Evolutionary conservation across 176 grass and related monocot genomes (phyloP), one percentile per base, ranked within the genome.

Genomic region (Saccharum spontaneum): DNA sequence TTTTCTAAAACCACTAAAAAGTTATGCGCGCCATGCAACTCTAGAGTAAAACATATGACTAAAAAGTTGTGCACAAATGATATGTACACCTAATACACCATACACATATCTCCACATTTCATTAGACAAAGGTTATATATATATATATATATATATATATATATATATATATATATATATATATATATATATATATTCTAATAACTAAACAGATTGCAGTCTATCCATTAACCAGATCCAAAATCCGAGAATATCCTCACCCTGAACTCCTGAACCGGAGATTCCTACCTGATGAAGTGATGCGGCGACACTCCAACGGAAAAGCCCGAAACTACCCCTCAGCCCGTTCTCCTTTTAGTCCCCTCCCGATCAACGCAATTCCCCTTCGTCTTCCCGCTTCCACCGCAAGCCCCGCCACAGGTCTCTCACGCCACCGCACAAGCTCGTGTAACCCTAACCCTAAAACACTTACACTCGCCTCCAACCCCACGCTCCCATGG

Each of bases 381-480:
- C 18, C 57, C 40, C 43, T 70, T 75, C 75, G 75, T 54, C 80
- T 83, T 83, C 79, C 84, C 84, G 84, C 89, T 83, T 79, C 68
- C 61, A 83, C 38, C 37, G 74, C 73, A 79, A 79, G 37, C 67
- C 74, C 84, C 67, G 38, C 84, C 67, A 46, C 88, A 30, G 43
- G 15, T 67, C 43, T 4, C 69, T 43, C 54, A 45, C 43, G 0
- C 54, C 61, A 34, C 69, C 82, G 82, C 73, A 50, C 69, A 79
- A 36, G 30, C 61, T 40, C n/a, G 66, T 34, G 41, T 65, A 87
- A 91, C 76, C 85, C 75, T 87, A 91, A 87, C 81, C 85, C 85
- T 84, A 81, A 85, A 86, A 66, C 26, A 15, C 46, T 73, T 16
- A 12, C 23, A 3, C 28, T 6, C 23, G 13, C 67, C 60, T 36